Percentiles rank a stretch among this genome's conserved stretches.
phyloP scores from a whole-genome alignment of 164 flowering plant genomes.

The Echeveria elegans region DNA sequence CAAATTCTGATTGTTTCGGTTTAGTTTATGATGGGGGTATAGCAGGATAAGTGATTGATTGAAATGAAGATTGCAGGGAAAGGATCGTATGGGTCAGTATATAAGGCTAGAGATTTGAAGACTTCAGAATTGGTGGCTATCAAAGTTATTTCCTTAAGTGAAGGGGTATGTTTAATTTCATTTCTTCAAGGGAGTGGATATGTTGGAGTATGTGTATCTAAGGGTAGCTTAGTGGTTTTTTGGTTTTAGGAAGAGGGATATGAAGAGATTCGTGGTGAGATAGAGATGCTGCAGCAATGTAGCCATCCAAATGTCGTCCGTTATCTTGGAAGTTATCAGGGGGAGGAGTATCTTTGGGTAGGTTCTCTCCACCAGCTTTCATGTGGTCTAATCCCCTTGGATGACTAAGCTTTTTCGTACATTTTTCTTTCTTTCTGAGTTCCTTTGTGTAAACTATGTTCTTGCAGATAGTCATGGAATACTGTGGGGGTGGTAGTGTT shows the following conservation, averaged over 20 bases:
- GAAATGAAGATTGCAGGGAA: conserved; percentile 49
- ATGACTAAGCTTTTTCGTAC: not conserved
- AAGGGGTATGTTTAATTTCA: conserved; percentile 57
- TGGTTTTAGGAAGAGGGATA: conserved; percentile 88
- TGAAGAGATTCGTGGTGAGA: conserved; percentile 98
- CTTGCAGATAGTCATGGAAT: conserved; percentile 98
- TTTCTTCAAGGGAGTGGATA: not conserved
- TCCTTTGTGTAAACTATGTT: conserved; percentile 7
- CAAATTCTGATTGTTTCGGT: not conserved
- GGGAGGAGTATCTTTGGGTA: conserved; percentile 98
- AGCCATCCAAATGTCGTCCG: conserved; percentile 99
- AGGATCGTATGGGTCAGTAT: conserved; percentile 96
- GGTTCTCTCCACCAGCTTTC: conserved; percentile 2
- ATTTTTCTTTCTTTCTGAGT: not conserved
- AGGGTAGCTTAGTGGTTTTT: conserved; percentile 4
- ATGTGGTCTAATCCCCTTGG: not conserved
- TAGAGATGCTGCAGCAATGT: conserved; percentile 98
- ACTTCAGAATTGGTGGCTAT: conserved; percentile 97
- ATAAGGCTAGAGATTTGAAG: conserved; percentile 84
- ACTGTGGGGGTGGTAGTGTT: conserved; percentile 99
- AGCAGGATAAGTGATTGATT: not conserved
- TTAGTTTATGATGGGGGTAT: not conserved
- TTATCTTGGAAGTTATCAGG: conserved; percentile 97
- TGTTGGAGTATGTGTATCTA: conserved; percentile 1
- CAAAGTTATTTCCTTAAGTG: conserved; percentile 85